A percentile compares a stretch with the other conserved stretches of the same genome.
Conservation (phyloP, 495 filamentous ascomycete genomes). For the Astrocystis sublimbata region DNA sequence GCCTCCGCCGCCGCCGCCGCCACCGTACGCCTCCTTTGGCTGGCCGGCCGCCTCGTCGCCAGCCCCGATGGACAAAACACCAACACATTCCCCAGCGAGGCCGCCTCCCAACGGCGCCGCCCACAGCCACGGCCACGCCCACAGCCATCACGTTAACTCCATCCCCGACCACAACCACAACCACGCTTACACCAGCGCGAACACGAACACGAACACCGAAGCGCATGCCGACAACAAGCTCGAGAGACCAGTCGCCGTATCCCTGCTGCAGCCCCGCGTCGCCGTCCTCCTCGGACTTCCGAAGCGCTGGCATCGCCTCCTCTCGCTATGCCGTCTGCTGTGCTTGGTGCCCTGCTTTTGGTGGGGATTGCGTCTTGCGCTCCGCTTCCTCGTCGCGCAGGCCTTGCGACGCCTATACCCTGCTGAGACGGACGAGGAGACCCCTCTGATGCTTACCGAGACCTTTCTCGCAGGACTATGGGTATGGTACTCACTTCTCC, state of each 20-base stretch:
- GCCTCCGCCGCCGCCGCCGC: not conserved
- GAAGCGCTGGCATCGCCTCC: constrained; percentile 46
- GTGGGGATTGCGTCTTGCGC: constrained; percentile 46
- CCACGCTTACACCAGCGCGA: not conserved
- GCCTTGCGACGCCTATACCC: constrained; percentile 21
- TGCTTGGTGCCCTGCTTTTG: constrained; percentile 46
- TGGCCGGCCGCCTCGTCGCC: not conserved
- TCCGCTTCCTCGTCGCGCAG: constrained; percentile 46
- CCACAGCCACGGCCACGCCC: not conserved
- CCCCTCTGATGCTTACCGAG: constrained; percentile 65
- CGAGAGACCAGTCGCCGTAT: constrained; percentile 38
- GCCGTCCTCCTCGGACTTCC: constrained; percentile 51
- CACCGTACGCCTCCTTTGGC: not conserved
- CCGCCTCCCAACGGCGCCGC: constrained; percentile 6
- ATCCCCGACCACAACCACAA: not conserved
- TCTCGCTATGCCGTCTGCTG: constrained; percentile 47
- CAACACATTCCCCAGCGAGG: constrained; percentile 12
- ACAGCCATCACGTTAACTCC: not conserved
- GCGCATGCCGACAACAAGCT: constrained; percentile 15
- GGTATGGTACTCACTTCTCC: constrained; percentile 52
- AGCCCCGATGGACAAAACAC: constrained; percentile 13
- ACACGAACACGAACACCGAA: not conserved
- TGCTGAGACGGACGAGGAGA: constrained; percentile 24
- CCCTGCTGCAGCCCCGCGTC: constrained; percentile 52
- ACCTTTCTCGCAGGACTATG: constrained; percentile 79